Conservation (phyloP, 2,329 filamentous ascomycete genomes). For the Stagonosporopsis chrysanthemi region DNA sequence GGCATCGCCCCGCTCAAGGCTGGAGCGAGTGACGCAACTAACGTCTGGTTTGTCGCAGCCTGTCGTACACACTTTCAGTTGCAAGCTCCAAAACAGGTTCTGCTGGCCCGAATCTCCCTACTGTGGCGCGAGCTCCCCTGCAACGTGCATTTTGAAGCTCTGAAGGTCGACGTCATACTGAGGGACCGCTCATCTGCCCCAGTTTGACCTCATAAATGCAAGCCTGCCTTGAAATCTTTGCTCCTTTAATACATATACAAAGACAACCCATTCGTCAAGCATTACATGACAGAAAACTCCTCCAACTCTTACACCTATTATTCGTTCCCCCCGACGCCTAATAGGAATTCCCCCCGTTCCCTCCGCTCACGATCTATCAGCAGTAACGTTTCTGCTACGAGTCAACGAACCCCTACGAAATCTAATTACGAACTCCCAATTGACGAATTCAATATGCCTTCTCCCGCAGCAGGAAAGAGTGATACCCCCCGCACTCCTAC, state of each 20-base stretch:
- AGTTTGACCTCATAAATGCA: constrained; percentile 43
- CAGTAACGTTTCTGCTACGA: constrained; percentile 44
- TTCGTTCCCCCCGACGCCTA: constrained; percentile 60
- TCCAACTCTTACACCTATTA: constrained; percentile 59
- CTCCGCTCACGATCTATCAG: constrained; percentile 51
- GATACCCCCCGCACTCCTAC: constrained; percentile 59
- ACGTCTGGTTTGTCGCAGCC: constrained; percentile 31
- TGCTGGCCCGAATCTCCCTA: constrained; percentile 26
- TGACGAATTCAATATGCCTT: constrained; percentile 55
- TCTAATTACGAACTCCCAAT: constrained; percentile 41
- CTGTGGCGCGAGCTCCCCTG: constrained; percentile 49
- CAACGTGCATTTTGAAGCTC: constrained; percentile 27
- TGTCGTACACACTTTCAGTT: constrained; percentile 37
- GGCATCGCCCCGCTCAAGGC: constrained; percentile 45
- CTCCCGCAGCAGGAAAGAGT: constrained; percentile 60
- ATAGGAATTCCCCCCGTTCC: constrained; percentile 51
- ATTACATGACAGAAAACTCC: constrained; percentile 59
- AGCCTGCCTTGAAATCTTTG: constrained; percentile 28
- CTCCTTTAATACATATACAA: constrained; percentile 32
- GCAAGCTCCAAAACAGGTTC: constrained; percentile 49
- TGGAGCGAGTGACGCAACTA: constrained; percentile 48
- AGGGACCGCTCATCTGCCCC: constrained; percentile 25
- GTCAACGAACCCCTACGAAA: constrained; percentile 39
- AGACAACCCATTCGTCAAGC: constrained; percentile 48
- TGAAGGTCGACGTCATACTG: constrained; percentile 46